Evolutionary conservation across 257 asterid genomes (phyloP).

Genomic region (Thymus quinquecostatus): DNA sequence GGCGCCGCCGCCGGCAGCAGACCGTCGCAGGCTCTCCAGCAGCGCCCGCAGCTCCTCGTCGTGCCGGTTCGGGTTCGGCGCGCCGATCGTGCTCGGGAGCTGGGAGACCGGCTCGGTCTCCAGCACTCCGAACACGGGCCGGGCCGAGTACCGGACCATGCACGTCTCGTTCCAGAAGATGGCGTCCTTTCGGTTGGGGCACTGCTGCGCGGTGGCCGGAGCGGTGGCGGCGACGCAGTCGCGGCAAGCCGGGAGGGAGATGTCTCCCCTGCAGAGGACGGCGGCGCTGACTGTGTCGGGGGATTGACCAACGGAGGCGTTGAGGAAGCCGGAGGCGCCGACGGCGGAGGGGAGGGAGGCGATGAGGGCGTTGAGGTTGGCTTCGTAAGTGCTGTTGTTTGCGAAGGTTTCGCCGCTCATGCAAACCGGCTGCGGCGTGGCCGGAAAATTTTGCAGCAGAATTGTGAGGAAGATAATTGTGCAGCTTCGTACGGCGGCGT

Average conservation of each 20-base stretch:
- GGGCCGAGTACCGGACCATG: conserved; percentile 25
- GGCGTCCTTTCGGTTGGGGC: conserved; percentile 14
- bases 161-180: conserved; percentile 16
- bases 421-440: neutral
- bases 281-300: conserved; percentile 1
- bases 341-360: conserved; percentile 12
- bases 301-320: conserved; percentile 20
- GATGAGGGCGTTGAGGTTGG: conserved; percentile 12
- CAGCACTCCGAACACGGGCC: neutral
- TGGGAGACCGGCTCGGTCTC: neutral
- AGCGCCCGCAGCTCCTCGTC: conserved; percentile 6
- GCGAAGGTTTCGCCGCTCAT: neutral
- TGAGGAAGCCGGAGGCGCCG: neutral
- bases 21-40: neutral
- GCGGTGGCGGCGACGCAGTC: neutral
- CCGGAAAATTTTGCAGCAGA: neutral
- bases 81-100: neutral
- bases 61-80: neutral
- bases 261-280: conserved; percentile 37
- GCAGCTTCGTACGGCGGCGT: neutral
- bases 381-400: conserved; percentile 25
- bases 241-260: conserved; percentile 19
- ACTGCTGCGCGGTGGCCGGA: neutral
- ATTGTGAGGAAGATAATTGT: neutral
- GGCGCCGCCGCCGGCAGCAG: conserved; percentile 17